Base-by-base conservation (phyloP, 768 basidiomycete species). In the Lyophyllum decastes region DNA sequence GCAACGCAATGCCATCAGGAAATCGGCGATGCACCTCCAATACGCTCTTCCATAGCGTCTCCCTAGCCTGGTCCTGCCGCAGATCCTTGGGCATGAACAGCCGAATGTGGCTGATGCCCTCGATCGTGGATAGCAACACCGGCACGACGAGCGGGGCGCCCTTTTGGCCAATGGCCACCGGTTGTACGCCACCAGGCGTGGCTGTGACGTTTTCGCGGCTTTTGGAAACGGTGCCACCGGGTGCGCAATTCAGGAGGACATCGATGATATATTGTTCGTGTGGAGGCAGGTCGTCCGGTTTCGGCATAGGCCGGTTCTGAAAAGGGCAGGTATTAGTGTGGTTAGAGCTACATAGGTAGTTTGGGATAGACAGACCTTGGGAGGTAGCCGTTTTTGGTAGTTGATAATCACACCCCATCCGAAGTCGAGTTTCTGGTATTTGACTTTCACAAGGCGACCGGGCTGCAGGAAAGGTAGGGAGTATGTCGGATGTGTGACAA, bases 391-490 rank as follows among this genome's bases (percentile, higher is more conserved):
- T 72, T 97, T 97, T 69, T 92, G 88, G 67, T 87, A 98, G 69
- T 94, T 95, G 67, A 98, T 83, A 51, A 98, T 85, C 43, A 94
- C 84, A 38, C 96, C 96, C 97, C 97, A 98, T 10, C 96, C 96
- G 71, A 96, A 98, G 72, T 99, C 91, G 14, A 88, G 75, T 38
- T 90, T 88, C 61, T 88, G 85, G 69, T 97, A 83, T 68, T 90
- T 90, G 64, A 99, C 83, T 67, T 90, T 91, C 48, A 98, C 91
- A n/a, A 98, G 78, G 3, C 97, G 87, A 27, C 97, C 97, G 21
- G 88, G 80, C 66, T 97, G 90, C 11, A 99, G 78, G 82, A 98
- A 98, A 0, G 95, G 95, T 24, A 98, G 72, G n/a, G 89, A 85
- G 73, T 98, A 98, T 2, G 87, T 89, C 2, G 97, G 97, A 68